Conservation (phyloP, 306 rosid genomes). For the Prunus persica region Prunus_persica_NCBIv2 NC_034009.1:26208001-26208500, state of each 20-base stretch:
- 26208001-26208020: neutral
- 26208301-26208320: slow-evolving; percentile 9
- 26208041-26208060: neutral
- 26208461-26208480: neutral
- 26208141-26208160: neutral
- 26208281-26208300: neutral
- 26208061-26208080: neutral
- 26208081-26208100: too few species aligned
- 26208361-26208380: neutral
- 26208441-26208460: neutral
- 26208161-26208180: neutral
- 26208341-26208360: neutral
- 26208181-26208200: neutral
- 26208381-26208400: neutral
- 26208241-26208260: neutral
- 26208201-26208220: neutral
- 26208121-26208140: slow-evolving; percentile 4
- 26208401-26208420: neutral
- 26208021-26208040: neutral
- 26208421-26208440: neutral
- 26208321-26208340: neutral
- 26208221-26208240: neutral
- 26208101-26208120: too few species aligned
- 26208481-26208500: neutral
- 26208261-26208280: neutral